phyloP scores from a whole-genome alignment of 1,284 basidiomycete genomes.

The Tausonia pullulans region DNA sequence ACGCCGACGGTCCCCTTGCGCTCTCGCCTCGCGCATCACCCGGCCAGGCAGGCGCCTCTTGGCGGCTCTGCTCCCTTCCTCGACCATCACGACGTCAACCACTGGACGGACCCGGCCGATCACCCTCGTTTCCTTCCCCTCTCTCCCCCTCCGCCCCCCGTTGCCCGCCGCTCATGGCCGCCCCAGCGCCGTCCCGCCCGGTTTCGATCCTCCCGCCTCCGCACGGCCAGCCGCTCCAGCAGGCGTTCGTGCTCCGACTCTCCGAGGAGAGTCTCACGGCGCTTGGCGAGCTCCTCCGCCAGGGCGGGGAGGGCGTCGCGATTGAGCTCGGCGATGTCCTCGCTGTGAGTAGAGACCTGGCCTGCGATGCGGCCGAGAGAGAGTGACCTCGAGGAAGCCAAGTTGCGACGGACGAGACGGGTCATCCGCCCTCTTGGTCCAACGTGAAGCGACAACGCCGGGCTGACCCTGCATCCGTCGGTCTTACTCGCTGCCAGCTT shows the following conservation, averaged over 20 bases:
- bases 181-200: neutral
- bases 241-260: conserved; percentile 10
- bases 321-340: neutral
- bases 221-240: neutral
- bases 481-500: neutral
- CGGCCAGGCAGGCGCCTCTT: too few relatives aligned
- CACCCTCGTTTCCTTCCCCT: too few relatives aligned
- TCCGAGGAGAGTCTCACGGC: conserved; percentile 9
- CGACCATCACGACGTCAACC: too few relatives aligned
- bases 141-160: too few relatives aligned
- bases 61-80: too few relatives aligned
- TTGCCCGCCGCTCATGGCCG: neutral
- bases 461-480: too few relatives aligned
- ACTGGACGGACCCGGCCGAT: too few relatives aligned
- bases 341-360: neutral
- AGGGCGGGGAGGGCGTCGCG: neutral
- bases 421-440: neutral
- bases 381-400: neutral
- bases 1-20: too few relatives aligned
- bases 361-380: neutral
- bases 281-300: conserved; percentile 6
- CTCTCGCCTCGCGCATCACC: too few relatives aligned
- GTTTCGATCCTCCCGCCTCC: conserved; percentile 7
- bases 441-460: too few relatives aligned
- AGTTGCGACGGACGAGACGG: neutral